Evolutionary conservation across 2,329 filamentous ascomycete species (phyloP).

Genomic region (Exophiala xenobiotica): DNA sequence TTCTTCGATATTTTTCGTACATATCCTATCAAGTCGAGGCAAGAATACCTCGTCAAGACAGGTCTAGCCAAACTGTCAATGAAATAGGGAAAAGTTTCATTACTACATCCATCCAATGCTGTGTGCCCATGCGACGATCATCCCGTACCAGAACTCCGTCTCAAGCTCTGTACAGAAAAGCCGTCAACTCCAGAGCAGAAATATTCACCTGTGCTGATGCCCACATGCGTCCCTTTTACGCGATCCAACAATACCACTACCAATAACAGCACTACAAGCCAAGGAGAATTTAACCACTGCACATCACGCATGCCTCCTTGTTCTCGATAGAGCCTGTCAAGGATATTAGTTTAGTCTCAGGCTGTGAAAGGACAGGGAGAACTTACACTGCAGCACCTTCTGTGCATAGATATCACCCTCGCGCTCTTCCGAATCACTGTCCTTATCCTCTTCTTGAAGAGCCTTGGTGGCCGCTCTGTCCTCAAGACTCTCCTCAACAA

Average conservation of each 20-base stretch:
- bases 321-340: constrained; percentile 85
- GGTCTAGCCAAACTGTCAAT: background rate
- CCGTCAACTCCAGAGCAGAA: too few species aligned
- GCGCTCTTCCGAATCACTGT: constrained; percentile 68
- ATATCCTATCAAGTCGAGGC: background rate
- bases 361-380: background rate
- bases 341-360: constrained; percentile 4
- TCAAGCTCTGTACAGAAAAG: too few species aligned
- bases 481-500: constrained; percentile 63
- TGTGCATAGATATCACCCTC: constrained; percentile 96
- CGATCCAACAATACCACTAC: background rate
- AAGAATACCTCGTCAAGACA: background rate
- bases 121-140: background rate
- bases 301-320: constrained; percentile 93
- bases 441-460: constrained; percentile 71
- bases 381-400: constrained; percentile 81
- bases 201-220: too few species aligned
- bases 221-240: too few species aligned
- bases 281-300: constrained; percentile 69
- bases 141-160: background rate
- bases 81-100: background rate
- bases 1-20: too few species aligned
- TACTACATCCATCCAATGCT: background rate
- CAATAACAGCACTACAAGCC: background rate
- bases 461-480: constrained; percentile 38